These are phyloP conservation scores for Porcisia deanei DNA, from an alignment of 208 protist species.

Conservation along the genomic window DNA sequence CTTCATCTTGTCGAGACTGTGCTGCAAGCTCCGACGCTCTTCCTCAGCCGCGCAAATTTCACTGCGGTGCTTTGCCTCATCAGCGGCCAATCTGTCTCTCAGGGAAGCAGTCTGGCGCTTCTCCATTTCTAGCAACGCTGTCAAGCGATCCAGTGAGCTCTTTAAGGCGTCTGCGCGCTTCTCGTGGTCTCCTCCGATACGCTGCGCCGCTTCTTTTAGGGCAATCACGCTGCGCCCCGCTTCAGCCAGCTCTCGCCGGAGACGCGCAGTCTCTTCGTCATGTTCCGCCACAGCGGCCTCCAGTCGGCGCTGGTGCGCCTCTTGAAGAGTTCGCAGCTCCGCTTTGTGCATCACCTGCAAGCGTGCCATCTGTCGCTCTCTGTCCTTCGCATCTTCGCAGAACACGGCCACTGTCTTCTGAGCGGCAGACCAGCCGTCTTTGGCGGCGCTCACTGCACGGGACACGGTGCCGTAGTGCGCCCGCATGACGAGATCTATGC, in stretches of 20 bases:
- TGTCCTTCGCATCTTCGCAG: slow-evolving; percentile 1
- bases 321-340: slow-evolving; percentile 20
- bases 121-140: slow-evolving; percentile 17
- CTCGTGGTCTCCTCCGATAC: slow-evolving; percentile 11
- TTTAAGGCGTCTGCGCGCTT: slow-evolving; percentile 11
- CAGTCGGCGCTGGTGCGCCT: slow-evolving; percentile 23
- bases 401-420: slow-evolving; percentile 2
- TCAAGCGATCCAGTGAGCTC: slow-evolving; percentile 13
- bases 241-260: slow-evolving; percentile 25
- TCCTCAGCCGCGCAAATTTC: slow-evolving; percentile 27
- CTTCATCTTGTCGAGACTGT: slow-evolving; percentile 38
- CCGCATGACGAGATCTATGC: slow-evolving; percentile 4
- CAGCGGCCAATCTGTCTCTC: slow-evolving; percentile 12
- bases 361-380: slow-evolving; percentile 29
- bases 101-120: slow-evolving; percentile 23
- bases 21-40: slow-evolving; percentile 30
- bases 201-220: slow-evolving; percentile 7
- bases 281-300: slow-evolving; percentile 19
- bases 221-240: slow-evolving; percentile 7
- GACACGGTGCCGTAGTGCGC: slow-evolving; percentile 23
- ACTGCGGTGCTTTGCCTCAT: slow-evolving; percentile 24
- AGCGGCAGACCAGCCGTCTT: slow-evolving; percentile 21
- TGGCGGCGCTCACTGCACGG: slow-evolving; percentile 9
- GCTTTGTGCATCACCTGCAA: slow-evolving; percentile 13
- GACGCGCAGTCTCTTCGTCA: slow-evolving; percentile 13